Evolutionary conservation across 169 alveolate genomes (phyloP), one percentile per base, ranked within the genome.

Genomic region (Plasmodium relictum): DNA sequence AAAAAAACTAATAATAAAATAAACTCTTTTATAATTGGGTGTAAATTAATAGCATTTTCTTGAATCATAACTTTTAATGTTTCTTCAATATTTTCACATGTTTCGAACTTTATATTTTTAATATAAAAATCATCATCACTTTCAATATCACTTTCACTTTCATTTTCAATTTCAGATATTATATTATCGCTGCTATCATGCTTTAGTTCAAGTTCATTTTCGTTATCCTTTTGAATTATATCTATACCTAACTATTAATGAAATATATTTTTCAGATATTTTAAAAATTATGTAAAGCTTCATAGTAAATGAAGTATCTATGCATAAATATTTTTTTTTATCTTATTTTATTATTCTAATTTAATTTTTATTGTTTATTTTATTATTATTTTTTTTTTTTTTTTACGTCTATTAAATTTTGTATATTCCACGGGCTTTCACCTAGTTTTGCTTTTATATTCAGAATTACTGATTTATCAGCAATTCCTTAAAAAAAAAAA

Each of bases 381-480:
- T 50, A n/a, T 70, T 70, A n/a, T 70, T 56, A 22, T 74, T 61
- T 12, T 39, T 5, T 20, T 50, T 42, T 68, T 39, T 54, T 54
- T 66, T 42, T 78, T 78, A 78, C 89, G 59, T 78, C 69, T 63
- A 78, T 78, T 69, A 78, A 78, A 8, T 59, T 42, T 37, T 78
- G 71, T 14, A 78, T 59, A 52, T 78, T 78, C 89, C 89, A 78
- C 14, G 89, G 89, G 5, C 89, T 50, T 6, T 56, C 71, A 8
- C 89, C 89, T 20, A 78, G 89, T n/a, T 78, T 78, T 14, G 31
- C 89, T 22, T 78, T 52, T 18, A 78, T 78, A n/a, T 78, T 48
- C 22, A 48, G 16, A 63, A 78, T 63, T n/a, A 78, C 66, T 6
- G 63, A 63, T 39, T 63, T 48, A 24, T 78, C 89, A 56, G 78